Conservation (phyloP, 2,329 filamentous ascomycete genomes). For the Neodidymelliopsis sp. region DNA sequence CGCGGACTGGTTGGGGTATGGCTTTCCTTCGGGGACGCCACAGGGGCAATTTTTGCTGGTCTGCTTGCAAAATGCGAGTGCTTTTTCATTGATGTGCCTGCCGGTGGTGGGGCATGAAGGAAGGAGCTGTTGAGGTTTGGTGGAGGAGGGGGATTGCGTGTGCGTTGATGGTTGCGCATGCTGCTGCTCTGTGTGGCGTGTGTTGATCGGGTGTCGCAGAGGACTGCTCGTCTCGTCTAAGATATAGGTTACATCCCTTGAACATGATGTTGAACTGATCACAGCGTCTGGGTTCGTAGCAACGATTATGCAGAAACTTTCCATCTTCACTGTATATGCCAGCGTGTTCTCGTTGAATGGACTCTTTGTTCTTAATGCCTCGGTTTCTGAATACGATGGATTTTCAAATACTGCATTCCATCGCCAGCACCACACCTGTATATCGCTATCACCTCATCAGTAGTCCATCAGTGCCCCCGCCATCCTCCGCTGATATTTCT, state of each 20-base stretch:
- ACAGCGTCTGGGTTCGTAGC: too few species aligned
- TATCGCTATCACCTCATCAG: conserved; percentile 9
- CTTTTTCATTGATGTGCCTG: conserved; percentile 50
- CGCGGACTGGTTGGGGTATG: conserved; percentile 43
- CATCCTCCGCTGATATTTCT: conserved; percentile 78
- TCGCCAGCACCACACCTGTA: not conserved
- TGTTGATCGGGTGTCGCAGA: too few species aligned
- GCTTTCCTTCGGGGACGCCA: conserved; percentile 47
- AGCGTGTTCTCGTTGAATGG: too few species aligned
- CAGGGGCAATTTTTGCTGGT: conserved; percentile 44
- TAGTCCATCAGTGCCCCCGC: conserved; percentile 70
- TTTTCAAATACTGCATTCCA: not conserved
- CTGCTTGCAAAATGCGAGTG: conserved; percentile 9
- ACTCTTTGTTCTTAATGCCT: not conserved
- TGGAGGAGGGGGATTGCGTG: not conserved
- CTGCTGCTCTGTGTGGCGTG: too few species aligned
- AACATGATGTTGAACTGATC: too few species aligned
- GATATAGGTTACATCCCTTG: too few species aligned
- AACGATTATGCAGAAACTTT: too few species aligned
- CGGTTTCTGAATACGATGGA: not conserved
- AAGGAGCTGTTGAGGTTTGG: conserved; percentile 32
- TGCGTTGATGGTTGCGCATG: not conserved
- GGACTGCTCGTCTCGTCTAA: too few species aligned
- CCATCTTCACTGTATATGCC: too few species aligned
- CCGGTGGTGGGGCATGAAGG: conserved; percentile 46